Conservation (phyloP, 2,329 filamentous ascomycete species). For the Cytospora chrysosperma region DNA sequence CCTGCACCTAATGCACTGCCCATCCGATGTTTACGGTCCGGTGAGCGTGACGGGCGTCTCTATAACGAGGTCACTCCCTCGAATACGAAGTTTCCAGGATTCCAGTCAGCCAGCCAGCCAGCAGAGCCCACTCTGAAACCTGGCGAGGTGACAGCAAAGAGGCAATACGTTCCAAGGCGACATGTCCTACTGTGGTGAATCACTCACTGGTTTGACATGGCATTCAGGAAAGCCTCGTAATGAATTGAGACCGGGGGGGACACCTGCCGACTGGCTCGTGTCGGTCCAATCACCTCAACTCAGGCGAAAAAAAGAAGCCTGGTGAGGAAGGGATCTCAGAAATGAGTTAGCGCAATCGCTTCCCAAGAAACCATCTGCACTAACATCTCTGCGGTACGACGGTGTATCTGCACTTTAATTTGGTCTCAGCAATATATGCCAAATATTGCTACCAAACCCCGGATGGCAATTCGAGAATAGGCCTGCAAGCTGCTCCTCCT, state of each 20-base stretch:
- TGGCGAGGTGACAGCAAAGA: slow-evolving; percentile 1
- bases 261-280: background rate
- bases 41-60: background rate
- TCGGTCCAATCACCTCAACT: background rate
- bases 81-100: slow-evolving; percentile 19
- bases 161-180: too few relatives aligned
- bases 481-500: background rate
- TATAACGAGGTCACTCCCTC: slow-evolving; percentile 5
- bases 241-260: slow-evolving; percentile 2
- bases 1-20: slow-evolving; percentile 23
- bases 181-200: background rate
- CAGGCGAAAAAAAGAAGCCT: background rate
- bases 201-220: background rate
- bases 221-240: slow-evolving; percentile 15
- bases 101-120: background rate
- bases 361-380: slow-evolving; percentile 2
- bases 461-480: slow-evolving; percentile 19
- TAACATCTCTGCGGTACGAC: slow-evolving; percentile 9
- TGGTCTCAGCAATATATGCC: background rate
- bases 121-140: slow-evolving; percentile 5
- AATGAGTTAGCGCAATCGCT: background rate
- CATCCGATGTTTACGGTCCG: slow-evolving; percentile 11
- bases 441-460: background rate
- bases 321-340: background rate
- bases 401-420: slow-evolving; percentile 3